A percentile compares a stretch with the other conserved stretches of the same genome.
These are phyloP conservation scores for Castanopsis chinensis DNA, from an alignment of 306 rosid genomes.

Conservation along the genomic window DNA sequence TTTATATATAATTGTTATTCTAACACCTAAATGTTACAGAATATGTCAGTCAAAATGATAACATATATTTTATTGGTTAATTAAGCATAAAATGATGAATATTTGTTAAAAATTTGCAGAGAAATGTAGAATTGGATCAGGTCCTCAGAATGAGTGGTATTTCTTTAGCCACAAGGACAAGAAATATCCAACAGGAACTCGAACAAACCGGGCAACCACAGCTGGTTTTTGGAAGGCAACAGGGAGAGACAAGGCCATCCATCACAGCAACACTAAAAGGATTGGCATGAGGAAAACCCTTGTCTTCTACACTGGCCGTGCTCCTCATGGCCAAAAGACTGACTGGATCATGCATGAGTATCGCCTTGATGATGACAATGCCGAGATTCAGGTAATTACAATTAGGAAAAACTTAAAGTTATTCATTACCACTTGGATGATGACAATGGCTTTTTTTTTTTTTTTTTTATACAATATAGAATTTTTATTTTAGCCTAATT, in stretches of 20 bases:
- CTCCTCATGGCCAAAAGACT: constrained; percentile 96
- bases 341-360: constrained; percentile 99
- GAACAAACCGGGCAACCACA: constrained; percentile 89
- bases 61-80: too few relatives aligned
- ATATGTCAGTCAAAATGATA: too few relatives aligned
- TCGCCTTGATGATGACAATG: constrained; percentile 78
- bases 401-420: too few relatives aligned
- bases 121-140: constrained; percentile 89
- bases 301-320: constrained; percentile 98
- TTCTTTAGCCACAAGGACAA: constrained; percentile 98
- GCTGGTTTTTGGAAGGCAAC: constrained; percentile 99
- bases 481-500: too few relatives aligned
- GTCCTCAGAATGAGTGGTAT: constrained; percentile 96
- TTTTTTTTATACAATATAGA: too few relatives aligned
- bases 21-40: too few relatives aligned
- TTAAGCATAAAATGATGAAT: too few relatives aligned
- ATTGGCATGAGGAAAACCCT: constrained; percentile 99
- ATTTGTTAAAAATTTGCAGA: constrained; percentile 38
- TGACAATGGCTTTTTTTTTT: too few relatives aligned
- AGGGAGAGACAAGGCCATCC: constrained; percentile 93
- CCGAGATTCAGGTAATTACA: constrained; percentile 58
- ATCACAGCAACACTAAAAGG: constrained; percentile 59
- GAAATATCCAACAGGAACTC: constrained; percentile 94
- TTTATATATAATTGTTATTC: too few relatives aligned
- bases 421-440: too few relatives aligned